Evolutionary conservation across 192 early-diverging fungal species (phyloP).

Genomic region (Rhizoclosmatium globosum): DNA sequence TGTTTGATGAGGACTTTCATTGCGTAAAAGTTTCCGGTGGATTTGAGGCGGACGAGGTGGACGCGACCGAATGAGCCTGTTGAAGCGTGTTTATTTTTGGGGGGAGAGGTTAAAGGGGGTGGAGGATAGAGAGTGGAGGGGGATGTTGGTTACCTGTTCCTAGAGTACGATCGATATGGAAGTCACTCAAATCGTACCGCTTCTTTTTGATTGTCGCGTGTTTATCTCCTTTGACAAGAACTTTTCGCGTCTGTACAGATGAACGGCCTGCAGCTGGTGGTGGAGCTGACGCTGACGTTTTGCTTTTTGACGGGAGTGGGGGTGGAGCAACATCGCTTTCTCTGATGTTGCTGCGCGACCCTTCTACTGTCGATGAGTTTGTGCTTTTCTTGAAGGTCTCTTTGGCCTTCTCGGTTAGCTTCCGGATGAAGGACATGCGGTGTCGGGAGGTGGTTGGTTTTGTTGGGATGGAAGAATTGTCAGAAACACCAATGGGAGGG

Average conservation of each 20-base stretch:
- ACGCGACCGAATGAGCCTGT: conserved; percentile 96
- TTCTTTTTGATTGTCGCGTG: too few species aligned
- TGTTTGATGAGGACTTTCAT: conserved; percentile 96
- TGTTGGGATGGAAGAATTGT: not conserved
- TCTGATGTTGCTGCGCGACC: not conserved
- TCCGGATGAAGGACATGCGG: conserved; percentile 3
- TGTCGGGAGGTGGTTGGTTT: not conserved
- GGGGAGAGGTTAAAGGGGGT: too few species aligned
- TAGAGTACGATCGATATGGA: conserved; percentile 86
- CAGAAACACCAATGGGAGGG: not conserved
- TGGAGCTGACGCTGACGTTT: not conserved
- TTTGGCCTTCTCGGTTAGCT: conserved; percentile 21
- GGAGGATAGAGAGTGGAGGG: not conserved
- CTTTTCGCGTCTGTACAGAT: not conserved
- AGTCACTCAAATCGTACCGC: conserved; percentile 54
- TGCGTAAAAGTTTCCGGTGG: conserved; percentile 87
- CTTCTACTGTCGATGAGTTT: too few species aligned
- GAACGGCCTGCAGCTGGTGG: not conserved
- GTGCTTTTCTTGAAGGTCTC: not conserved
- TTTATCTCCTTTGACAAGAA: too few species aligned
- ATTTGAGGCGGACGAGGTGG: conserved; percentile 84
- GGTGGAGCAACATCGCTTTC: not conserved
- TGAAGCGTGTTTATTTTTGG: conserved; percentile 42
- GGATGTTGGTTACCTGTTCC: conserved; percentile 63
- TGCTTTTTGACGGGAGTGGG: not conserved